Evolutionary conservation across 768 basidiomycete genomes (phyloP).

Genomic region (Rhodotorula taiwanensis): DNA sequence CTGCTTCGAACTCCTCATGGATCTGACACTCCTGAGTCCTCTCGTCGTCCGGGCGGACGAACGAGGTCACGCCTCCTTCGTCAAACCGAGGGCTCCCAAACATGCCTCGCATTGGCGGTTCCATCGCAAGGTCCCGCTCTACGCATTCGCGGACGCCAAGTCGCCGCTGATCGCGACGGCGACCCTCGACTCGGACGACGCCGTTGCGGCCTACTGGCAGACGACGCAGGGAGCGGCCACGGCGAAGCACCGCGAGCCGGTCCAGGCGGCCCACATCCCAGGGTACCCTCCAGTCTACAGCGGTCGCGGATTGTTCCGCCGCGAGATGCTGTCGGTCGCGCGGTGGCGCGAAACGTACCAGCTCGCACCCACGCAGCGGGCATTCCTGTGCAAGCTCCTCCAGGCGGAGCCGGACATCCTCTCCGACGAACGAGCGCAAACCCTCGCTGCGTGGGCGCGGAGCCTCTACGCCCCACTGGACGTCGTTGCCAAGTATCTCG

Average conservation of each 20-base stretch:
- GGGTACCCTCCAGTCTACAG: background rate
- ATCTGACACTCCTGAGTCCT: slow-evolving; percentile 54
- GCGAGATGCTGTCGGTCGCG: background rate
- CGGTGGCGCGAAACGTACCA: slow-evolving; percentile 58
- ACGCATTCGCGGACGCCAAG: slow-evolving; percentile 2
- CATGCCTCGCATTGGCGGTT: slow-evolving; percentile 20
- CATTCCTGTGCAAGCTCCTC: slow-evolving; percentile 56
- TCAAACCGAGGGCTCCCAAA: background rate
- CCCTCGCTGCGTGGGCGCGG: slow-evolving; percentile 8
- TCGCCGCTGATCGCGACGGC: slow-evolving; percentile 11
- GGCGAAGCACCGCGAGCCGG: no score
- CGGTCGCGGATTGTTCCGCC: background rate
- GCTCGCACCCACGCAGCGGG: slow-evolving; percentile 62
- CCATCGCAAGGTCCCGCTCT: slow-evolving; percentile 8
- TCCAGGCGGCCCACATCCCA: no score
- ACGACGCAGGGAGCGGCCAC: slow-evolving; percentile 47
- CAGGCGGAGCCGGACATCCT: slow-evolving; percentile 51
- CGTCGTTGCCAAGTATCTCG: slow-evolving; percentile 51
- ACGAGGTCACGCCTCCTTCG: background rate
- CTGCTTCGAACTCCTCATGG: slow-evolving; percentile 53
- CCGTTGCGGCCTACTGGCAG: slow-evolving; percentile 56
- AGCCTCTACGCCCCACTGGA: slow-evolving; percentile 54
- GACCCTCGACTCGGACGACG: slow-evolving; percentile 21
- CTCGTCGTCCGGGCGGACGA: slow-evolving; percentile 46
- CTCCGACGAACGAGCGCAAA: slow-evolving; percentile 40